phyloP scores from a whole-genome alignment of 2,329 filamentous ascomycete genomes.

The Alternaria dauci region DNA sequence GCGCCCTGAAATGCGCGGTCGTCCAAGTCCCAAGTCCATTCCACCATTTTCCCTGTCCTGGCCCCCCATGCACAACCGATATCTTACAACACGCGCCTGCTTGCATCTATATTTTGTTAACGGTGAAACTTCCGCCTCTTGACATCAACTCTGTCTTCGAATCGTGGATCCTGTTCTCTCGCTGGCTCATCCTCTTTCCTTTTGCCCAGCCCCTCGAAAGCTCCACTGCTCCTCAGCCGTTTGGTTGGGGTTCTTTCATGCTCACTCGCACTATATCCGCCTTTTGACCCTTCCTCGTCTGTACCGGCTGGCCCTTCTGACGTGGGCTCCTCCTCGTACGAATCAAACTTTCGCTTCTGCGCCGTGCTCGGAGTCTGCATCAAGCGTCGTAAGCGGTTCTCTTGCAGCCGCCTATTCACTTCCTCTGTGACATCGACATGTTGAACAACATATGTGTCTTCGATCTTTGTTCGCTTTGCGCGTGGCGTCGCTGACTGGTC shows the following conservation, averaged over 20 bases:
- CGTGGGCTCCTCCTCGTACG: conserved; percentile 32
- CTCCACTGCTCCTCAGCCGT: conserved; percentile 36
- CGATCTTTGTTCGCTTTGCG: conserved; percentile 20
- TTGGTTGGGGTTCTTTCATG: conserved; percentile 35
- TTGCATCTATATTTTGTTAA: background rate
- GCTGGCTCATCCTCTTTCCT: conserved; percentile 25
- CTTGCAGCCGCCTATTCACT: conserved; percentile 41
- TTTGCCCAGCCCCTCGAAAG: conserved; percentile 34
- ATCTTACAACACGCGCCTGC: background rate
- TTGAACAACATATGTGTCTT: conserved; percentile 32
- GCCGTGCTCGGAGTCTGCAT: conserved; percentile 45
- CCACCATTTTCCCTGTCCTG: background rate
- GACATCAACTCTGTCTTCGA: conserved; percentile 20
- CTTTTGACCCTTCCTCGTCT: conserved; percentile 22
- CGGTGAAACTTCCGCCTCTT: conserved; percentile 29
- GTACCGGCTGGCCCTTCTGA: conserved; percentile 27
- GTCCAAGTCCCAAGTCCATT: background rate
- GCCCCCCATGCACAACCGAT: background rate
- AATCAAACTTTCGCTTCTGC: conserved; percentile 46
- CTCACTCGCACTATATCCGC: conserved; percentile 20
- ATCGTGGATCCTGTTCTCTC: conserved; percentile 12
- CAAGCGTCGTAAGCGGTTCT: conserved; percentile 40
- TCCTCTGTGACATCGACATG: conserved; percentile 47
- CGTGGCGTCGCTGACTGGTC: conserved; percentile 26
- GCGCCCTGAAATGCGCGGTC: background rate